Percentiles rank a stretch among this genome's conserved stretches.
Conservation (phyloP, 2,329 filamentous ascomycete genomes). For the Trematosphaeria pertusa region DNA sequence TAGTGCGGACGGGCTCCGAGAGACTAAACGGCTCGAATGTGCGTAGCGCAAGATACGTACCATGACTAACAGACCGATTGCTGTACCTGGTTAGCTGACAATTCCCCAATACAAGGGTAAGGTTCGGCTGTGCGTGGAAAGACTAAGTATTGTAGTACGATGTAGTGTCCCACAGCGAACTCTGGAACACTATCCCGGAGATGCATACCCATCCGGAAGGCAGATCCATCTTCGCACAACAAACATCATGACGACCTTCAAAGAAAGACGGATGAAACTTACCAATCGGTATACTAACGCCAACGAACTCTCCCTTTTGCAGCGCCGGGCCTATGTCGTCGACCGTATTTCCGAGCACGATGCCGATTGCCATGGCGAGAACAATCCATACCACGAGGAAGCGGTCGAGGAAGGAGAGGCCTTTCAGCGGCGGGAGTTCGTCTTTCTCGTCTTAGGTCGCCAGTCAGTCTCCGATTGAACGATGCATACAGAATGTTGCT, state of each 20-base stretch:
- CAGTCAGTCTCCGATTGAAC: not conserved
- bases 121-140: too few relatives aligned
- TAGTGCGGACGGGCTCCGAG: too few relatives aligned
- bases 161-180: constrained; percentile 2
- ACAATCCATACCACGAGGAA: constrained; percentile 70
- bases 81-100: constrained; percentile 49
- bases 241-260: too few relatives aligned
- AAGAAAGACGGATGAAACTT: constrained; percentile 30
- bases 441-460: not conserved
- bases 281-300: constrained; percentile 73
- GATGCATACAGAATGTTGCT: not conserved
- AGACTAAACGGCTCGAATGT: too few relatives aligned
- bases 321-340: constrained; percentile 66
- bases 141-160: not conserved
- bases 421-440: constrained; percentile 42
- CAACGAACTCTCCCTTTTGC: constrained; percentile 75
- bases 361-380: constrained; percentile 77
- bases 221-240: too few relatives aligned
- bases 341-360: constrained; percentile 79
- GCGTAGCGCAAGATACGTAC: too few relatives aligned
- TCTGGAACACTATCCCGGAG: not conserved
- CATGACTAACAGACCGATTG: constrained; percentile 84
- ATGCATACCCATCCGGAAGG: not conserved
- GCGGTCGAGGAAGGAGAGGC: constrained; percentile 53
- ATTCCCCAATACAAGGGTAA: too few relatives aligned